Conservation (phyloP, 805 yeast species). For the Maudiozyma bulderi region DNA sequence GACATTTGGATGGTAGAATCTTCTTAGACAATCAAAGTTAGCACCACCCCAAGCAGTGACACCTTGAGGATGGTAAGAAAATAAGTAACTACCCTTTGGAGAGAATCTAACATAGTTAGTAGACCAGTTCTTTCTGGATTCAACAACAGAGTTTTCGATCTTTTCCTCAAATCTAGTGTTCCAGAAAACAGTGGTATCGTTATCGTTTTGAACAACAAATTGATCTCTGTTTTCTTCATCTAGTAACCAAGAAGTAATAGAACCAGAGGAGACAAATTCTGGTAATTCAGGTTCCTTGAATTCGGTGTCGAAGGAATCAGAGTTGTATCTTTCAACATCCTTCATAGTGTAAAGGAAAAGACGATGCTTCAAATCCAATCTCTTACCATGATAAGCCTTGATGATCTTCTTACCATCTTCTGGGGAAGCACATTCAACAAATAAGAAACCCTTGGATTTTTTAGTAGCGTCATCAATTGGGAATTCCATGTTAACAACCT, state of each 20-base stretch:
- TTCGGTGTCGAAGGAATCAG: conserved; percentile 45
- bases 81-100: conserved; percentile 82
- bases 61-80: conserved; percentile 89
- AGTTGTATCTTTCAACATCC: conserved; percentile 73
- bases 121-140: conserved; percentile 79
- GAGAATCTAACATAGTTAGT: conserved; percentile 82
- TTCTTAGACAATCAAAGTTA: conserved; percentile 58
- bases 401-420: conserved; percentile 70
- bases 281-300: conserved; percentile 67
- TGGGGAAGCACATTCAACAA: conserved; percentile 67
- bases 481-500: conserved; percentile 67
- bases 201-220: conserved; percentile 67
- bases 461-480: conserved; percentile 63
- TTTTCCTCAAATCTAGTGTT: conserved; percentile 51
- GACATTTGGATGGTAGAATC: conserved; percentile 83
- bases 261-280: conserved; percentile 65
- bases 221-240: conserved; percentile 89
- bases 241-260: conserved; percentile 82
- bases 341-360: conserved; percentile 71
- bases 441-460: conserved; percentile 75
- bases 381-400: conserved; percentile 73
- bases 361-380: conserved; percentile 88
- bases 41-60: conserved; percentile 94
- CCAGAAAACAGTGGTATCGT: conserved; percentile 81
- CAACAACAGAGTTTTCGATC: conserved; percentile 63